These are phyloP conservation scores for Russula sp. DNA, from an alignment of 768 basidiomycete genomes.

Conservation along the genomic window DNA sequence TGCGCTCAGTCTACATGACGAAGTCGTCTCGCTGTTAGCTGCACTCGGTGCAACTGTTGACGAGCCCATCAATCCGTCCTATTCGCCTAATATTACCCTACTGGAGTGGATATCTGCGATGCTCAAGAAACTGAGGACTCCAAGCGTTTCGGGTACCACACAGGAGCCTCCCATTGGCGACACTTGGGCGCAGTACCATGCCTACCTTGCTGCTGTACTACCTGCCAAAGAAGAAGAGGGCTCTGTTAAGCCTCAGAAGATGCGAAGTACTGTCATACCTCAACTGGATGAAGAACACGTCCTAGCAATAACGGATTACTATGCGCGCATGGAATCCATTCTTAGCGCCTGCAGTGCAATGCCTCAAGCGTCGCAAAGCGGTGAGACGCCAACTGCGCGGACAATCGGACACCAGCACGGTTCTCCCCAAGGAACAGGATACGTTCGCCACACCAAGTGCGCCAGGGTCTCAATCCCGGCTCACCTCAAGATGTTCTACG, in stretches of 20 bases:
- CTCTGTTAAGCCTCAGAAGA: background rate
- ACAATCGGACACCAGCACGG: background rate
- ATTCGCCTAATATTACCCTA: conserved; percentile 14
- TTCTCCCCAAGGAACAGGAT: conserved; percentile 30
- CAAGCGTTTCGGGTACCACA: background rate
- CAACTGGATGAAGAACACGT: background rate
- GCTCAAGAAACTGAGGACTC: conserved; percentile 1
- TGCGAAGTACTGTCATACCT: background rate
- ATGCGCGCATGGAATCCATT: conserved; percentile 2
- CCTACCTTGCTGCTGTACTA: conserved; percentile 5
- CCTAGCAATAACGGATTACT: background rate
- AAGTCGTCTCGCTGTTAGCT: conserved; percentile 35
- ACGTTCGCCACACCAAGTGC: conserved; percentile 33
- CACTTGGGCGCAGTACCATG: conserved; percentile 10
- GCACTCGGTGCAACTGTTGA: conserved; percentile 35
- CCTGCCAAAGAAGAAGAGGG: background rate
- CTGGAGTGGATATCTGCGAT: conserved; percentile 31
- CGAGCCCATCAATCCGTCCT: conserved; percentile 2
- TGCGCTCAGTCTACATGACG: conserved; percentile 32
- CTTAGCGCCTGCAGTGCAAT: conserved; percentile 4
- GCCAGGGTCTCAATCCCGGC: conserved; percentile 33
- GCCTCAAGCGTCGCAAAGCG: background rate
- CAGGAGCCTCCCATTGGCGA: conserved; percentile 1
- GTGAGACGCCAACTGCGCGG: background rate
- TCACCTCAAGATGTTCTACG: conserved; percentile 43